Conservation (phyloP, 345 rosid species). For the Citrus hindsii region DNA sequence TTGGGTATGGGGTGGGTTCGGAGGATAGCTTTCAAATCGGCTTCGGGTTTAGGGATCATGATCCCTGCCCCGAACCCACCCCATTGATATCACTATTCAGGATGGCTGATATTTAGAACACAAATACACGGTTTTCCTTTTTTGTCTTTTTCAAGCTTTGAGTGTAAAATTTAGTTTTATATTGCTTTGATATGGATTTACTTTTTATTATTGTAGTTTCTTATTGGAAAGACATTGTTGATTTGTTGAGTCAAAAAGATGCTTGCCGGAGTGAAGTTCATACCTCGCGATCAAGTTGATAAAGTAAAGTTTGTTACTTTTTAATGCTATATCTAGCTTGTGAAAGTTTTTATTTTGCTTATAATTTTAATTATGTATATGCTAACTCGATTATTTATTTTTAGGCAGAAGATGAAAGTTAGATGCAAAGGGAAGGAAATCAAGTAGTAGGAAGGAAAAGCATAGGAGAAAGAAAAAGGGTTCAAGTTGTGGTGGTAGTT, state of each 20-base stretch:
- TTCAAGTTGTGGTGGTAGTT: slow-evolving; percentile 18
- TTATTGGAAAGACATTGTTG: neutral
- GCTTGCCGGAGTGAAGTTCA: slow-evolving; percentile 72
- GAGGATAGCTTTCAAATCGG: too few species aligned
- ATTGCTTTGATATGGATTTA: too few species aligned
- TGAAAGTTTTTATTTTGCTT: neutral
- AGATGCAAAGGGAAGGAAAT: slow-evolving; percentile 27
- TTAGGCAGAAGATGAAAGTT: slow-evolving; percentile 37
- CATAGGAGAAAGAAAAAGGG: slow-evolving; percentile 29
- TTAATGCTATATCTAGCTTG: neutral
- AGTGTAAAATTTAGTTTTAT: too few species aligned
- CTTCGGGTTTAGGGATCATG: too few species aligned
- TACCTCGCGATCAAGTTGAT: slow-evolving; percentile 66
- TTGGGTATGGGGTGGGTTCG: too few species aligned
- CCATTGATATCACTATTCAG: too few species aligned
- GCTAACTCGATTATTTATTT: neutral
- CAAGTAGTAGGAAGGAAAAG: slow-evolving; percentile 33
- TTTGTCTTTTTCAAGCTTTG: too few species aligned
- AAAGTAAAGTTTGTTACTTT: slow-evolving; percentile 9
- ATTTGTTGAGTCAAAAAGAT: slow-evolving; percentile 21
- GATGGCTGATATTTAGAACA: too few species aligned
- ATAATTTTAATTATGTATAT: slow-evolving; percentile 1
- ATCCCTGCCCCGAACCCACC: too few species aligned
- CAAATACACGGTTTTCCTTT: too few species aligned
- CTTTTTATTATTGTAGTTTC: too few species aligned